These are phyloP conservation scores for Nannochloropsis salina DNA, from an alignment of 108 stramenopile genomes.

Conservation along the genomic window DNA sequence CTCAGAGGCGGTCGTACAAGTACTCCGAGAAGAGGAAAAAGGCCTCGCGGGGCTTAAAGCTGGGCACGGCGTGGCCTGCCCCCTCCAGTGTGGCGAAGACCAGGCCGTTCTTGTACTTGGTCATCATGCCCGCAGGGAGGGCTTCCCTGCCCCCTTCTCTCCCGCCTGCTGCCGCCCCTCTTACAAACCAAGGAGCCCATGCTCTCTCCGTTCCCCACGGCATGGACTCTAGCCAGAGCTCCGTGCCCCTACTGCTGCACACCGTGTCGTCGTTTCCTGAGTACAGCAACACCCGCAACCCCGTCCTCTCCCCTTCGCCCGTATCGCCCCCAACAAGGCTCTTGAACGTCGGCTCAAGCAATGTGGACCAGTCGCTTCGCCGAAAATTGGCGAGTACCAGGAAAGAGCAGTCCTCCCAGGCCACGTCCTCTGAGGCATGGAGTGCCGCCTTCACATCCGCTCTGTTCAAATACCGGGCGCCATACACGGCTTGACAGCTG, in stretches of 20 bases:
- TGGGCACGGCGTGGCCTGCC: neutral
- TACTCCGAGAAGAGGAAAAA: neutral
- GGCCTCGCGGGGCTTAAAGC: neutral
- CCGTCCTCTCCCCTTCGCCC: neutral
- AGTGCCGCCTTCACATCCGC: constrained; percentile 62
- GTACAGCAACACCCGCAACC: neutral
- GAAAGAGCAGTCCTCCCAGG: neutral
- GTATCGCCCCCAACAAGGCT: neutral
- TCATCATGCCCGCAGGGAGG: neutral
- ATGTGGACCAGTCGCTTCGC: neutral
- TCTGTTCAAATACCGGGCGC: constrained; percentile 56
- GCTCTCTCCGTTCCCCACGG: neutral
- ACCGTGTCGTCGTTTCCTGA: neutral
- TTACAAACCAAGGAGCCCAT: neutral
- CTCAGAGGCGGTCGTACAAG: neutral
- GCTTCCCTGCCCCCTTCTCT: neutral
- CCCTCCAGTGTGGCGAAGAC: neutral
- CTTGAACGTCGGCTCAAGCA: neutral
- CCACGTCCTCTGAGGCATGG: constrained; percentile 42
- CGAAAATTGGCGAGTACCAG: neutral
- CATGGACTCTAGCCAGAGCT: neutral
- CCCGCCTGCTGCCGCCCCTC: neutral
- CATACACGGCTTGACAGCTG: neutral
- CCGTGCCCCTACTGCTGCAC: neutral
- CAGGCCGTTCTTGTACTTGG: neutral